Base-by-base conservation (phyloP, 2,329 filamentous ascomycete species). In the Intubia oerlemansii region DNA sequence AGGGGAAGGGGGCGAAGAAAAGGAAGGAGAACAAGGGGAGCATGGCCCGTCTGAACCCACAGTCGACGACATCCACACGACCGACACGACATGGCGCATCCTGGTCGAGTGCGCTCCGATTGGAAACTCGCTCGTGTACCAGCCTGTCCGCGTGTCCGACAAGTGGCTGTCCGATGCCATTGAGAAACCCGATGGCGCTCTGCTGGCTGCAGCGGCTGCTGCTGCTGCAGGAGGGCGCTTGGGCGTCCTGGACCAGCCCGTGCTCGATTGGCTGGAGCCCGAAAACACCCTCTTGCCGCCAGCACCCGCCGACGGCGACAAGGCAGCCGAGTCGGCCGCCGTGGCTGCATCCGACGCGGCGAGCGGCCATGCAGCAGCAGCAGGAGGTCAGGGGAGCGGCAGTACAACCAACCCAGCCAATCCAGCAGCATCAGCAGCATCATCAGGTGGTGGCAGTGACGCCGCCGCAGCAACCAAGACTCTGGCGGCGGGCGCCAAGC, bases 191-290 rank as follows among this genome's bases (percentile, higher is more conserved):
- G 56, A 50, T 41, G 45, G 55, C 36, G 53, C 57, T 36, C 39
- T 54, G n/a, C 41, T 44, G 10, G 33, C 44, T 17, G 20, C 45
- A n/a, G n/a, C n/a, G n/a, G n/a, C n/a, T n/a, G n/a, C n/a, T n/a
- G n/a, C n/a, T n/a, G n/a, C n/a, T n/a, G n/a, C n/a, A n/a, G n/a
- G n/a, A n/a, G n/a, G n/a, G n/a, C n/a, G n/a, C n/a, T n/a, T n/a
- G 5, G 49, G 47, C 4, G 20, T 16, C 22, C 17, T 21, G 3
- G 48, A 48, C 3, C 50, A 30, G 21, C 29, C 33, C 7, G 24
- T 67, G 19, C 45, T 73, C 20, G 68, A 80, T 51, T 85, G 78
- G 78, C 59, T 70, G 23, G 72, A 84, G 33, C 78, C 78, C 1
- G 62, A 67, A 4, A 64, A 66, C 46, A 53, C 34, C 39, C 51